Conservation (phyloP, 805 yeast genomes). For the Barnettozyma siamensis region DNA sequence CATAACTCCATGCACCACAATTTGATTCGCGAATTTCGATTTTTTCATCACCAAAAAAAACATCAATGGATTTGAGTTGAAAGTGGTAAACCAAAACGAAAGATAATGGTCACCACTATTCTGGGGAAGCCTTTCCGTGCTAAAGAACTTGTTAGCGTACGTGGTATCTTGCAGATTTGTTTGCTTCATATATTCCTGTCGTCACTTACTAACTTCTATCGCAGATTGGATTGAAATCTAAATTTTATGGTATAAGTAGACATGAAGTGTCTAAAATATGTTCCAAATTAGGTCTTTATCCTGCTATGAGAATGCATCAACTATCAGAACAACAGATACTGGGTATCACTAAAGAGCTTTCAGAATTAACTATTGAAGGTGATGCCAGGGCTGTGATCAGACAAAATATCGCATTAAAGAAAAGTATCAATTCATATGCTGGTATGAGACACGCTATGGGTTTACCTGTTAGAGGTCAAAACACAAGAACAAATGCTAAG, state of each 20-base stretch:
- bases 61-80: too few relatives aligned
- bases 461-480: constrained; percentile 81
- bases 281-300: constrained; percentile 86
- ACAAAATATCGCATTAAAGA: constrained; percentile 73
- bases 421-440: constrained; percentile 74
- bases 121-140: constrained; percentile 27
- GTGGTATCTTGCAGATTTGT: neutral
- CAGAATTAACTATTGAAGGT: constrained; percentile 78
- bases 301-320: constrained; percentile 92
- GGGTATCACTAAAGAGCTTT: constrained; percentile 81
- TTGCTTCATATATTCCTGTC: neutral
- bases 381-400: constrained; percentile 67
- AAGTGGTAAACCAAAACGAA: neutral
- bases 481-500: constrained; percentile 83
- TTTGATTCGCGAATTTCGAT: too few relatives aligned
- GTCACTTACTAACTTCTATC: neutral
- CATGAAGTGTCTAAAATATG: constrained; percentile 69
- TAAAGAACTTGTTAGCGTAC: constrained; percentile 22
- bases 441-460: constrained; percentile 90
- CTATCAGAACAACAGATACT: constrained; percentile 81
- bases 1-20: too few relatives aligned
- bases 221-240: constrained; percentile 63
- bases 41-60: too few relatives aligned
- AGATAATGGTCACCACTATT: constrained; percentile 23
- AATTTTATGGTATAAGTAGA: constrained; percentile 84